A percentile compares a stretch with the other conserved stretches of the same genome.
Evolutionary conservation across 768 basidiomycete species (phyloP).

Genomic region (Nidularia pulvinata): DNA sequence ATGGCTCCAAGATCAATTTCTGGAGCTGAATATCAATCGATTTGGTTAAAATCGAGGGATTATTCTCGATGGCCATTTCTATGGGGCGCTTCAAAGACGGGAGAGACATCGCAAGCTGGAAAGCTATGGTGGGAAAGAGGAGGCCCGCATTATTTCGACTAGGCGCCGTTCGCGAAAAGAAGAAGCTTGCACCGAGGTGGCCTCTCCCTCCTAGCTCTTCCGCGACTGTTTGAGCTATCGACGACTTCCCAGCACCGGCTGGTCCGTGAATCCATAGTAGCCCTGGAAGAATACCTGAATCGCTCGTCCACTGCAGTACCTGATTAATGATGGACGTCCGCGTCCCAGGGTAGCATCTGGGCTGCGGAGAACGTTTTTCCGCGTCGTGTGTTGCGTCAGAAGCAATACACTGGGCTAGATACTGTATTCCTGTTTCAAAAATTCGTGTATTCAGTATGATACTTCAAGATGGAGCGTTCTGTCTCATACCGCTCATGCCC

Average conservation of each 20-base stretch:
- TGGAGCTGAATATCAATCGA: neutral
- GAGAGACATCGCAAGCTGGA: neutral
- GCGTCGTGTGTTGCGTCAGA: neutral
- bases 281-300: neutral
- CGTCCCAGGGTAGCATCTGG: neutral
- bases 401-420: neutral
- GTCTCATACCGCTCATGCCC: neutral
- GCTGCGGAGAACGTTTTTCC: neutral
- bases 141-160: neutral
- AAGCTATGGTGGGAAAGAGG: neutral
- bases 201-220: neutral
- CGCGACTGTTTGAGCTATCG: neutral
- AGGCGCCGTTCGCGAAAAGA: neutral
- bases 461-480: neutral
- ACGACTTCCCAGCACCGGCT: neutral
- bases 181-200: neutral
- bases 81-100: neutral
- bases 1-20: neutral
- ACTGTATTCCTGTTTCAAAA: neutral
- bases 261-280: neutral
- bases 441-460: neutral
- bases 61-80: neutral
- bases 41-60: neutral
- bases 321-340: neutral
- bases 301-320: neutral